A percentile compares a stretch with the other conserved stretches of the same genome.
These are phyloP conservation scores for Colletotrichum lini DNA, from an alignment of 2,329 filamentous ascomycete genomes.

Conservation along the genomic window DNA sequence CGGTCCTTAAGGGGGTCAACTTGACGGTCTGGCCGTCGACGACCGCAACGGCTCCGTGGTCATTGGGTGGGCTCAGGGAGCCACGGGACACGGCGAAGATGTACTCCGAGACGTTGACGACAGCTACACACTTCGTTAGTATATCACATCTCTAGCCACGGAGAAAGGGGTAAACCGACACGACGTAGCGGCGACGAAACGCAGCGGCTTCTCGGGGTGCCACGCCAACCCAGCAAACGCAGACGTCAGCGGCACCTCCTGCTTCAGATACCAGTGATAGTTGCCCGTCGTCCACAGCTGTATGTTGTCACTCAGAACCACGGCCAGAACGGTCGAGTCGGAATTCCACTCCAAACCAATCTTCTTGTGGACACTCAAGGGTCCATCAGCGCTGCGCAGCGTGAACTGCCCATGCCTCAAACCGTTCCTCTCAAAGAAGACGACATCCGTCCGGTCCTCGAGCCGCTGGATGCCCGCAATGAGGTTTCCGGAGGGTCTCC, in stretches of 20 bases:
- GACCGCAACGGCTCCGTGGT: constrained; percentile 85
- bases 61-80: constrained; percentile 78
- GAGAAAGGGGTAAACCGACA: constrained; percentile 54
- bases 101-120: constrained; percentile 75
- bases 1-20: constrained; percentile 85
- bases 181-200: constrained; percentile 69
- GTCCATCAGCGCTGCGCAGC: constrained; percentile 76
- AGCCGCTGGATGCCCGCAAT: constrained; percentile 87
- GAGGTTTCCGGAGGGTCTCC: constrained; percentile 91
- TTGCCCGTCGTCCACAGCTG: constrained; percentile 98
- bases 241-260: constrained; percentile 75
- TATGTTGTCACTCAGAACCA: constrained; percentile 80
- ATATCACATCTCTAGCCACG: not conserved
- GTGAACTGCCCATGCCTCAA: constrained; percentile 94
- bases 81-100: constrained; percentile 78
- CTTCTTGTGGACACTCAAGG: constrained; percentile 66
- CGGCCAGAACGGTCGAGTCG: constrained; percentile 91
- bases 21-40: constrained; percentile 87
- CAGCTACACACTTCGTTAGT: constrained; percentile 51
- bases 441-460: constrained; percentile 80
- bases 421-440: constrained; percentile 98
- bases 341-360: constrained; percentile 88
- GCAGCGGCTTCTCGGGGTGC: constrained; percentile 89
- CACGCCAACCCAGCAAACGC: constrained; percentile 67
- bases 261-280: constrained; percentile 98